Base-by-base conservation (phyloP, 2,329 filamentous ascomycete genomes). In the Eutypella sp. region DNA sequence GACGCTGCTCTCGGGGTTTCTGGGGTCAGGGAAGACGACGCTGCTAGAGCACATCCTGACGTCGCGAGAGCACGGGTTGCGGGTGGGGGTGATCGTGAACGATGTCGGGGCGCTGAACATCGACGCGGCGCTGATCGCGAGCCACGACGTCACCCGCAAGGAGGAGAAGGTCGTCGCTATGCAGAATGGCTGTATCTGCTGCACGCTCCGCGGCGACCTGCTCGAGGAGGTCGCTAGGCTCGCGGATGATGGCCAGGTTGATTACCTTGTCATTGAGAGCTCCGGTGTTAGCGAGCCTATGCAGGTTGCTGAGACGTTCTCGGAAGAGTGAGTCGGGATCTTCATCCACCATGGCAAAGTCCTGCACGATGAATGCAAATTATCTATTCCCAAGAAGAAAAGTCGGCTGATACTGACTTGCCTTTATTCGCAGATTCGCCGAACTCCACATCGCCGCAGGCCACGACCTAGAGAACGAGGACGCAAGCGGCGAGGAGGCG, bases 111-210 rank as follows among this genome's bases (percentile, higher is more conserved):
- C 74, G 0, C 68, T 85, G 42, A 86, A 86, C 52, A 78, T 86
- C 52, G 82, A 87, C 47, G 82, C 81, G 0, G 72, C 79, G 5
- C 66, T 84, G 0, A 78, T 85, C 38, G 75, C 75, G 15, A 69
- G 78, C 2, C 74, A 81, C 55, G 73, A 72, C 20, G 64, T 84
- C 29, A 77, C 75, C 23, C 56, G 60, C 2, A 74, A 78, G 51
- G 68, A 82, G 33, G 81, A 85, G 52, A 83, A 85, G 51, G 71
- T 87, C 25, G 79, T 87, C 15, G 77, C 82, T 9, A 72, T 87
- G 45, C 82, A 87, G 56, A 87, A 87, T 50, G 83, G 85, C 9
- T 89, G 85, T 53, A 89, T 89, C 56, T 89, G 85, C 69, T 89
- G 85, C 55, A 89, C 84, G 0, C 70, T 89, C 0, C 79, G 85